These are phyloP conservation scores for Bipolaris gigantea DNA, from an alignment of 2,329 filamentous ascomycete genomes.

Conservation along the genomic window DNA sequence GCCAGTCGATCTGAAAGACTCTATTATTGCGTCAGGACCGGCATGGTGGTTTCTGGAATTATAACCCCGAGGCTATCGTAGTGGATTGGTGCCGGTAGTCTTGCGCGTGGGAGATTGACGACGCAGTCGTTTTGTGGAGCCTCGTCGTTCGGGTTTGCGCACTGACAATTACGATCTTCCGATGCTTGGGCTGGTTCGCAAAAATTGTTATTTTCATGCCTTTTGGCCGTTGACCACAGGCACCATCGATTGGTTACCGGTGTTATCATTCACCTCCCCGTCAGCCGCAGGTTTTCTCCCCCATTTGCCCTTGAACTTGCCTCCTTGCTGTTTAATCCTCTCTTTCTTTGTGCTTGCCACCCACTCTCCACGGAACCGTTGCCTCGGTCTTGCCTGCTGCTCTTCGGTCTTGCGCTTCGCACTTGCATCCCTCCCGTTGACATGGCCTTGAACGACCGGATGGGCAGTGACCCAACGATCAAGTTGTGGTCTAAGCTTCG, in stretches of 20 bases:
- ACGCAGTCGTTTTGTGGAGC: neutral
- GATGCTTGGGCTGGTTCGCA: neutral
- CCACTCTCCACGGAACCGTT: slow-evolving; percentile 37
- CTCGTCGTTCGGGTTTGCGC: neutral
- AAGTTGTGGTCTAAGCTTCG: slow-evolving; percentile 25
- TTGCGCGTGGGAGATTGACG: neutral
- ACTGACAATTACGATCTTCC: neutral
- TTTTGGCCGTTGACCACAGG: neutral
- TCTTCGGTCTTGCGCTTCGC: slow-evolving; percentile 18
- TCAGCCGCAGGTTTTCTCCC: slow-evolving; percentile 14
- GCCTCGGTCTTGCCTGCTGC: slow-evolving; percentile 17
- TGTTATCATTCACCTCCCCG: neutral
- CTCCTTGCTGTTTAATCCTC: slow-evolving; percentile 35
- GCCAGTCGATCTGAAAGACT: neutral
- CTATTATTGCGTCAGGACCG: neutral
- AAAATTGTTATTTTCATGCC: neutral
- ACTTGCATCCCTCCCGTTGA: slow-evolving; percentile 24
- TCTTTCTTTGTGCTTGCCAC: slow-evolving; percentile 32
- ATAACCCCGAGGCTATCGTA: neutral
- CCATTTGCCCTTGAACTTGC: slow-evolving; percentile 33
- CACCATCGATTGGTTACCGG: neutral
- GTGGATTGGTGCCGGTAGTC: no score
- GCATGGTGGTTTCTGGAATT: neutral
- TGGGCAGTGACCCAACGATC: slow-evolving; percentile 28
- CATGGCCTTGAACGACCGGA: slow-evolving; percentile 17